phyloP scores from a whole-genome alignment of 129 eudicot genomes.

The Flaveria ramosissima region DNA sequence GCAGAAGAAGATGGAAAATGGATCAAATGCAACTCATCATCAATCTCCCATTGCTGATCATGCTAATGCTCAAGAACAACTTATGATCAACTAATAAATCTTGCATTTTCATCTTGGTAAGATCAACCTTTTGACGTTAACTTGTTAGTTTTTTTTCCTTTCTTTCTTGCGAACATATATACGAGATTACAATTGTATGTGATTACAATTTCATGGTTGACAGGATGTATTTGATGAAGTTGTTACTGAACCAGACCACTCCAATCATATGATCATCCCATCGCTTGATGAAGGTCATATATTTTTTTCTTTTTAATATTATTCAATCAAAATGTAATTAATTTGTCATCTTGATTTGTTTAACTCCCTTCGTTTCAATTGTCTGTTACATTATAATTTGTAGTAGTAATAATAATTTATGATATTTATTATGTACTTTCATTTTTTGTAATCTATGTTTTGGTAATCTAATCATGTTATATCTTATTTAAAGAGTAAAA shows the following conservation, averaged over 20 bases:
- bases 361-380: slow-evolving; percentile 19
- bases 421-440: background rate
- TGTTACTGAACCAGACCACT: slow-evolving; percentile 11
- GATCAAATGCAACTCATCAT: slow-evolving; percentile 34
- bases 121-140: background rate
- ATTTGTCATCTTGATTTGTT: slow-evolving; percentile 29
- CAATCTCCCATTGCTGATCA: slow-evolving; percentile 41
- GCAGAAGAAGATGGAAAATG: slow-evolving; percentile 55
- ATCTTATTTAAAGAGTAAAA: background rate
- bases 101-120: slow-evolving; percentile 22
- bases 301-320: background rate
- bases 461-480: background rate
- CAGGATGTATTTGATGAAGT: slow-evolving; percentile 24
- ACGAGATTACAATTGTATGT: background rate
- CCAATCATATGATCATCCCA: slow-evolving; percentile 29
- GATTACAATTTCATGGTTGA: background rate
- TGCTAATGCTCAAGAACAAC: slow-evolving; percentile 42
- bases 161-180: background rate
- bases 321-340: slow-evolving; percentile 35
- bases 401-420: background rate
- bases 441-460: background rate
- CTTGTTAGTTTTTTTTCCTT: background rate
- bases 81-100: slow-evolving; percentile 41
- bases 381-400: background rate
- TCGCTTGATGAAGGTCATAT: slow-evolving; percentile 26